Conservation (phyloP, 2,329 filamentous ascomycete species). For the Ophiostoma triangulosporum region DNA sequence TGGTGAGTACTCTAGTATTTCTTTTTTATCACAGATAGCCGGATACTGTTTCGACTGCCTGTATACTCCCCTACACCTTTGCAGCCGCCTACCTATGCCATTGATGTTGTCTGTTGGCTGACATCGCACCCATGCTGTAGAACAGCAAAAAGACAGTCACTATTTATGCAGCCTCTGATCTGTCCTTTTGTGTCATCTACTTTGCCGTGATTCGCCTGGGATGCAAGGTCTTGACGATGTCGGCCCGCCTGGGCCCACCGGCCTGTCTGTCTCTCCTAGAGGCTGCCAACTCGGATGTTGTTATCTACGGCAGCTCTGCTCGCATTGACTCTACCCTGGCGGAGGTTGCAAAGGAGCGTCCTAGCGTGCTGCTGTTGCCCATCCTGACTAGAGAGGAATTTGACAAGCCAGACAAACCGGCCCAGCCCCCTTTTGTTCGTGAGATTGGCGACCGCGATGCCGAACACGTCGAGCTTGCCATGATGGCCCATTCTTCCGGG, state of each 20-base stretch:
- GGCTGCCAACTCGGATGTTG: constrained; percentile 20
- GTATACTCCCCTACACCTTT: not conserved
- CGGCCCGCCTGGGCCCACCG: constrained; percentile 26
- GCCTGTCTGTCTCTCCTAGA: constrained; percentile 28
- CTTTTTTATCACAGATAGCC: not conserved
- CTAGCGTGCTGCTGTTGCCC: constrained; percentile 14
- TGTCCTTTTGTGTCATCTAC: constrained; percentile 28
- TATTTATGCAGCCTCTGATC: constrained; percentile 26
- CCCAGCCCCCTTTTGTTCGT: constrained; percentile 15
- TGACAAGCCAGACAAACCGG: constrained; percentile 9
- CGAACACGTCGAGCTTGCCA: constrained; percentile 20
- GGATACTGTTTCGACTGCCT: not conserved
- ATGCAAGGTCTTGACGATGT: constrained; percentile 29
- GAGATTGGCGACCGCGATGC: constrained; percentile 16
- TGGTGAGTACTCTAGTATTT: constrained; percentile 7
- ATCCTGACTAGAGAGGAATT: constrained; percentile 9
- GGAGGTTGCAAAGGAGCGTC: constrained; percentile 15
- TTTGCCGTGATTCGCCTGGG: constrained; percentile 31
- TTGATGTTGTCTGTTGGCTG: not conserved
- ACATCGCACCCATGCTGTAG: not conserved
- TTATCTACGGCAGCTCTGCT: constrained; percentile 24
- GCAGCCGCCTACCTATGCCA: not conserved
- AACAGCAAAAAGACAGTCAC: constrained; percentile 23
- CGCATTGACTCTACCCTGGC: constrained; percentile 22
- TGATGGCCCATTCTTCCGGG: constrained; percentile 34